Evolutionary conservation across 1,284 basidiomycete species (phyloP).

Genomic region (Tilletiaria anomala): DNA sequence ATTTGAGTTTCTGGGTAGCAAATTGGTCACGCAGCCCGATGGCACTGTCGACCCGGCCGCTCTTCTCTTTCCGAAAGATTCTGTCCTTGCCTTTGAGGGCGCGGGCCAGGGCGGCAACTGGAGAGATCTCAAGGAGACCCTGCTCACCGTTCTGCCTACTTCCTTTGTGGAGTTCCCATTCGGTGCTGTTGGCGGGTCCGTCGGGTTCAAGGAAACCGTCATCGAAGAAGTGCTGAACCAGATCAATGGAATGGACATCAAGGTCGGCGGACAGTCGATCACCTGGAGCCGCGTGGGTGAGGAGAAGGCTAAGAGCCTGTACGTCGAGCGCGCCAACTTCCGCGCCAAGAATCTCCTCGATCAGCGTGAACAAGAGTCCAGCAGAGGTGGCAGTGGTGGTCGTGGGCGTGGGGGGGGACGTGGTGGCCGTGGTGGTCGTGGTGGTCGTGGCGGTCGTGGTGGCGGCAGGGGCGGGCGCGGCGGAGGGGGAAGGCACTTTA

Average conservation of each 20-base stretch:
- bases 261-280: slow-evolving; percentile 40
- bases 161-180: slow-evolving; percentile 23
- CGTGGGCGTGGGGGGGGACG: slow-evolving; percentile 52
- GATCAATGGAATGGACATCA: slow-evolving; percentile 41
- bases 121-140: slow-evolving; percentile 44
- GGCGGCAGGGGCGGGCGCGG: slow-evolving; percentile 39
- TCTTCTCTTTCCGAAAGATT: slow-evolving; percentile 52
- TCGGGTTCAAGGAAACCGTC: slow-evolving; percentile 41
- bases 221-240: slow-evolving; percentile 43
- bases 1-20: slow-evolving; percentile 40
- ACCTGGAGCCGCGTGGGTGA: slow-evolving; percentile 31
- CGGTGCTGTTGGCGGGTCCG: slow-evolving; percentile 41
- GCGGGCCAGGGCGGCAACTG: slow-evolving; percentile 41
- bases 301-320: slow-evolving; percentile 37
- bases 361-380: slow-evolving; percentile 19
- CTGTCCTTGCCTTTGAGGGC: slow-evolving; percentile 54
- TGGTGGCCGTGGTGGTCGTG: slow-evolving; percentile 47
- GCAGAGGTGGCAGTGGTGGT: slow-evolving; percentile 45
- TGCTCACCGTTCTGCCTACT: slow-evolving; percentile 23
- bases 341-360: slow-evolving; percentile 44
- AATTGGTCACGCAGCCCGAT: slow-evolving; percentile 51
- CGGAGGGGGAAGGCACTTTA: slow-evolving; percentile 35
- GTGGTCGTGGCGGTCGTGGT: slow-evolving; percentile 28
- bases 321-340: slow-evolving; percentile 55
- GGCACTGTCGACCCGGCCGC: slow-evolving; percentile 57